Conservation (phyloP, 768 basidiomycete genomes). For the Collybiopsis luxurians region DNA sequence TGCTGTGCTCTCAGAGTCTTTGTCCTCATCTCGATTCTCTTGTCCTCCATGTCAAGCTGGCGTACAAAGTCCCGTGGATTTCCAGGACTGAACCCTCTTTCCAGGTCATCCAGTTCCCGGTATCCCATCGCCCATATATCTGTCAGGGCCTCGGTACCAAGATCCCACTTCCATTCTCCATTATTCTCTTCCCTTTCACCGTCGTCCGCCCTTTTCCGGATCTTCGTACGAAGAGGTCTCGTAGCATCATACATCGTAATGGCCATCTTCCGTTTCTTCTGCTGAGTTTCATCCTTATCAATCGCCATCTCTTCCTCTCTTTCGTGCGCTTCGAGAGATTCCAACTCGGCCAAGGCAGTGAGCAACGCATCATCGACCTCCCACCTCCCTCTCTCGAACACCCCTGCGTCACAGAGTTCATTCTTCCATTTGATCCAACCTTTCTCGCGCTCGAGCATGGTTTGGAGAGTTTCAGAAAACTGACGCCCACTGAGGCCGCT, state of each 20-base stretch:
- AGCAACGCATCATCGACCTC: not conserved
- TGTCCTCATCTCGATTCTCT: slow-evolving; percentile 46
- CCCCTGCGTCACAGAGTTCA: slow-evolving; percentile 59
- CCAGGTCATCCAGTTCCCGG: slow-evolving; percentile 56
- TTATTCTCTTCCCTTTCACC: slow-evolving; percentile 34
- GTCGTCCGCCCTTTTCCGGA: slow-evolving; percentile 29
- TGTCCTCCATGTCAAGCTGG: slow-evolving; percentile 67
- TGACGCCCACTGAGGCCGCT: slow-evolving; percentile 52
- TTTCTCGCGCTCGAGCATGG: slow-evolving; percentile 77
- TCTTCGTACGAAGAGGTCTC: slow-evolving; percentile 42
- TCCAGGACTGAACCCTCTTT: slow-evolving; percentile 68
- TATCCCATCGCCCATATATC: slow-evolving; percentile 88
- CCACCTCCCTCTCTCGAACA: slow-evolving; percentile 74
- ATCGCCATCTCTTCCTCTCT: slow-evolving; percentile 4
- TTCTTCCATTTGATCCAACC: slow-evolving; percentile 94
- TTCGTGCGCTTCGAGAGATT: not conserved
- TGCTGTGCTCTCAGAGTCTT: slow-evolving; percentile 4
- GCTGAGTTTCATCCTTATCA: not conserved
- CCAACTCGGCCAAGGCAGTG: no score
- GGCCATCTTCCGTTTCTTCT: slow-evolving; percentile 37
- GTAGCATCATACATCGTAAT: slow-evolving; percentile 57
- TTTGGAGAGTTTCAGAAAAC: slow-evolving; percentile 70
- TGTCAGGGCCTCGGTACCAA: slow-evolving; percentile 69
- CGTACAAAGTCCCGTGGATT: slow-evolving; percentile 74
- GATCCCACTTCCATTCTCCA: slow-evolving; percentile 59